Conservation (phyloP, 2,329 filamentous ascomycete species). For the Chaetomium sp. region DNA sequence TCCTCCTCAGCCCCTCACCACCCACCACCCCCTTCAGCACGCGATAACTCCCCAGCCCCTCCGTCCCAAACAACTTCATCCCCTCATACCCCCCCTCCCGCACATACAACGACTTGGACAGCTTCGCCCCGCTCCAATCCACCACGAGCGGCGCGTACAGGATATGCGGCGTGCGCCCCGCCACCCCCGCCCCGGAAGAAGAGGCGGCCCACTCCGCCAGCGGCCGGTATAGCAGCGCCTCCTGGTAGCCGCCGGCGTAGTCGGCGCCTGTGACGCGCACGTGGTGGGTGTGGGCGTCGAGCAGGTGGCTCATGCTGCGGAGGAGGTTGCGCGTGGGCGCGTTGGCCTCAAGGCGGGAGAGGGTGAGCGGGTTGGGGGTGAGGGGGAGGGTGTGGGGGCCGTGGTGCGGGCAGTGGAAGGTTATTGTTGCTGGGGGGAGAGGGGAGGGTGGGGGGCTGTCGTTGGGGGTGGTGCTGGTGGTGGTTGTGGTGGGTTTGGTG, state of each 20-base stretch:
- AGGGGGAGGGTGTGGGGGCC: slow-evolving; percentile 10
- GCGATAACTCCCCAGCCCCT: slow-evolving; percentile 13
- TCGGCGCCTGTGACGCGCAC: slow-evolving; percentile 21
- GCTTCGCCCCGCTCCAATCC: slow-evolving; percentile 23
- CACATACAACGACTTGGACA: slow-evolving; percentile 23
- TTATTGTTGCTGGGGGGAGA: neutral
- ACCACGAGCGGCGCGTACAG: slow-evolving; percentile 20
- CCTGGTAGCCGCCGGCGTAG: slow-evolving; percentile 23
- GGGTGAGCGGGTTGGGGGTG: neutral
- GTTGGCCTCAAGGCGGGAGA: slow-evolving; percentile 20
- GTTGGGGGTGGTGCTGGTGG: neutral
- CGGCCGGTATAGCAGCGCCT: slow-evolving; percentile 18
- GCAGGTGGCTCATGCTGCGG: slow-evolving; percentile 18
- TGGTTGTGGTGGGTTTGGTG: too few relatives aligned
- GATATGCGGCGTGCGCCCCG: slow-evolving; percentile 16
- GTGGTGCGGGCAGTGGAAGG: slow-evolving; percentile 18
- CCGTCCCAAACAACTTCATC: slow-evolving; percentile 15
- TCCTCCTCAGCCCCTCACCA: slow-evolving; percentile 10
- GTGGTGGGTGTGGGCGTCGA: slow-evolving; percentile 14
- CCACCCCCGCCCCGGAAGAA: neutral
- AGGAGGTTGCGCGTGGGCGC: slow-evolving; percentile 19
- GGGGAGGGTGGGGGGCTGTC: neutral
- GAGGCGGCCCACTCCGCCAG: slow-evolving; percentile 20
- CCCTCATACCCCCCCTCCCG: slow-evolving; percentile 13
- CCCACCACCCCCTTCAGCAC: neutral